Percentiles rank a stretch among this genome's conserved stretches.
phyloP scores from a whole-genome alignment of 768 basidiomycete genomes.

The Auricularia heimuer region DNA sequence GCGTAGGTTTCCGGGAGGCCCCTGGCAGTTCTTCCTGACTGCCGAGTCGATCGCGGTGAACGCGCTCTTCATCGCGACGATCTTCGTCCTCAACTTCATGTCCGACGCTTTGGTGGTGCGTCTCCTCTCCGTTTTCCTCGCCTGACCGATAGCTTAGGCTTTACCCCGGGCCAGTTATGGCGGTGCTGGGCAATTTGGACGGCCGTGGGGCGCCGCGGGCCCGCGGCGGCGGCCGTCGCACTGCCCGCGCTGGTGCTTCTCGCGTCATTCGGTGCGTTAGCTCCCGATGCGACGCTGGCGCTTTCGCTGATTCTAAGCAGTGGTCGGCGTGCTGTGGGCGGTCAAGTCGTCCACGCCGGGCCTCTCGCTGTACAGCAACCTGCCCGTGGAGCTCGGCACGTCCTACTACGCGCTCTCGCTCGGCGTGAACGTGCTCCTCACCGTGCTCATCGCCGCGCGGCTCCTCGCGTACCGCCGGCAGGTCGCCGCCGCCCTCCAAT shows the following conservation, averaged over 20 bases:
- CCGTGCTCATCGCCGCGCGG: slow-evolving; percentile 25
- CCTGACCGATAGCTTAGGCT: not conserved
- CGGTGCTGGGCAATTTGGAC: not conserved
- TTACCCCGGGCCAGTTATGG: not conserved
- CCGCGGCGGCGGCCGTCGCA: not conserved
- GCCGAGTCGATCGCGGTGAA: not conserved
- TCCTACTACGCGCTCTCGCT: slow-evolving; percentile 32
- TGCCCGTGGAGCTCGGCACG: slow-evolving; percentile 31
- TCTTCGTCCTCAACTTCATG: not conserved
- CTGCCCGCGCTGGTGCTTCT: not conserved
- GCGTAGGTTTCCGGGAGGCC: too few relatives aligned
- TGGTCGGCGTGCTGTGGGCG: not conserved
- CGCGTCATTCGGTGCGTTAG: not conserved
- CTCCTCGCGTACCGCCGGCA: not conserved
- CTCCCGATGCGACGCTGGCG: too few relatives aligned
- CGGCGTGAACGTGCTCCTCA: slow-evolving; percentile 32
- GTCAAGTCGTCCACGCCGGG: not conserved
- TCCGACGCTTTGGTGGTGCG: not conserved
- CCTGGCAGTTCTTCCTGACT: not conserved
- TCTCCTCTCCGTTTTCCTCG: not conserved
- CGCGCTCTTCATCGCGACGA: not conserved
- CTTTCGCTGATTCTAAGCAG: not conserved
- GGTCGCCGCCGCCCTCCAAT: too few relatives aligned
- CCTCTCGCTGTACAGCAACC: not conserved
- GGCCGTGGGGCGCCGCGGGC: too few relatives aligned